Base-by-base conservation (phyloP, 176 grass and related monocot species). In the Ensete ventricosum region DNA sequence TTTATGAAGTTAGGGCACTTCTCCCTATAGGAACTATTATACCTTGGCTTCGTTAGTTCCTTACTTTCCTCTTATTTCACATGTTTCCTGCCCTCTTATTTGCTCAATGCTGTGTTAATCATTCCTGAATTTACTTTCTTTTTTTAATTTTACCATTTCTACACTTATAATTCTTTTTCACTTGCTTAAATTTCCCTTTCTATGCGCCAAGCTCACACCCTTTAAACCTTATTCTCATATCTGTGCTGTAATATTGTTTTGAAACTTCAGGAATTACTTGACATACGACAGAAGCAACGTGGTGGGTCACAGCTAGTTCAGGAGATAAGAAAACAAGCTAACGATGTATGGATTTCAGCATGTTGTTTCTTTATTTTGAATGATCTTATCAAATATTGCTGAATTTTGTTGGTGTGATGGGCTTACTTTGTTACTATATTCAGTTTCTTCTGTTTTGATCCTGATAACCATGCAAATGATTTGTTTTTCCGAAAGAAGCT, bases 241-340 rank as follows among this genome's bases (percentile, higher is more conserved):
- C 67, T 70, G 9, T n/a, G 11, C 16, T 9, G 34, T 26, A 65
- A 3, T 65, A 26, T 43, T 27, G 11, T 65, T 25, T 27, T 65
- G 63, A 74, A 55, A 54, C 53, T 64, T 77, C 82, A 97, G 94
- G 94, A 93, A 76, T 69, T 97, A 22, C 84, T 97, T 48, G 90
- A 97, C 68, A 81, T 97, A 76, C 90, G 88, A 83, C 82, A 90
- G 34, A 83, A 83, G 23, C 85, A 29, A 73, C 80, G 62, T 73
- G 59, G 57, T 64, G 94, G 90, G 68, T 80, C 82, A 75, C 70
- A 89, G 87, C 51, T 97, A 63, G 94, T 97, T 72, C 81, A 80
- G 77, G 90, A 97, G 72, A 84, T 97, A 80, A 78, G 88, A 82
- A 97, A 90, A 80, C 94, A 97, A 87, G 94, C 94, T 80, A 93